Conservation (phyloP, 495 filamentous ascomycete genomes). For the Corynascus novoguineensis region DNA sequence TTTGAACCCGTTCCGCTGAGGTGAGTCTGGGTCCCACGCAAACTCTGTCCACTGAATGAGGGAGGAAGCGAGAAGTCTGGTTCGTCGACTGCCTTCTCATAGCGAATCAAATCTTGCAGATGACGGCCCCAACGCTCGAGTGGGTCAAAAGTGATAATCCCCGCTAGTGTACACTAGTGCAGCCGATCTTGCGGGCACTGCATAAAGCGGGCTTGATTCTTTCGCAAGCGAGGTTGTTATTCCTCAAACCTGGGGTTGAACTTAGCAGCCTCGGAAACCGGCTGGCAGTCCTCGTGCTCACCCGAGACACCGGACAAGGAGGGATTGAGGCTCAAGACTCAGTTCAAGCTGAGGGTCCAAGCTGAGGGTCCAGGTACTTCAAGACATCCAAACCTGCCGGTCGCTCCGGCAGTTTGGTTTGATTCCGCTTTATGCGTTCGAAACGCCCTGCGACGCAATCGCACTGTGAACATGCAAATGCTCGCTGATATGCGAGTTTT, state of each 20-base stretch:
- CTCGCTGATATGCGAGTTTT: background rate
- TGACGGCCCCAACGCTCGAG: background rate
- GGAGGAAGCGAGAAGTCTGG: background rate
- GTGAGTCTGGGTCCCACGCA: background rate
- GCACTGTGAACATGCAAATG: background rate
- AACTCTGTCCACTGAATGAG: background rate
- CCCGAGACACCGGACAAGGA: background rate
- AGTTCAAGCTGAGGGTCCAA: background rate
- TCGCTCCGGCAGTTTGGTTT: background rate
- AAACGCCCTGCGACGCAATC: background rate
- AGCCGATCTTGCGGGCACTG: slow-evolving; percentile 6
- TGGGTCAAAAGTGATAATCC: background rate
- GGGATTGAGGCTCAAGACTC: background rate
- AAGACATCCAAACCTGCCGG: background rate
- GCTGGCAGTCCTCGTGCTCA: background rate
- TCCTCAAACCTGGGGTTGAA: background rate
- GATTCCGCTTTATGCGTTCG: background rate
- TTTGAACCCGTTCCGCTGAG: background rate
- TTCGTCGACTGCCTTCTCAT: background rate
- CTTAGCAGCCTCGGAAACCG: slow-evolving; percentile 2
- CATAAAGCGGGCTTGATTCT: background rate
- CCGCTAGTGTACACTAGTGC: background rate
- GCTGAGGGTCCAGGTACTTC: background rate
- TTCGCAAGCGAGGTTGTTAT: slow-evolving; percentile 3
- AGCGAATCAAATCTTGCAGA: background rate